phyloP scores from a whole-genome alignment of 768 basidiomycete genomes.

The Butyriboletus loyo region DNA sequence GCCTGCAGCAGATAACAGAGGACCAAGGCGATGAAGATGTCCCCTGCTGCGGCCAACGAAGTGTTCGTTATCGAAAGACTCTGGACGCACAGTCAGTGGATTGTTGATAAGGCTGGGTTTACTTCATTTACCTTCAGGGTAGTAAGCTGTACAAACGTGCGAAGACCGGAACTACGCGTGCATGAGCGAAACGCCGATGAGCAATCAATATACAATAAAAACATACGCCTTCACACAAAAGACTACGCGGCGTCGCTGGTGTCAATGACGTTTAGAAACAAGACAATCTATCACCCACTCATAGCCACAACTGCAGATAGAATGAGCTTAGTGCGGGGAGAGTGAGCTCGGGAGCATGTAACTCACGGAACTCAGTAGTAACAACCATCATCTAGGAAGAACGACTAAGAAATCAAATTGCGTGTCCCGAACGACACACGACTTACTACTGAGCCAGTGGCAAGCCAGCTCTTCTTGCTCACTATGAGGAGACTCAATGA shows the following conservation, averaged over 20 bases:
- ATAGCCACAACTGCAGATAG: constrained; percentile 26
- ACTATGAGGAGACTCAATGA: constrained; percentile 32
- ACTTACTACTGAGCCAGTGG: constrained; percentile 32
- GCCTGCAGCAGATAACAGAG: no score
- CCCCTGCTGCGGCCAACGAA: constrained; percentile 44
- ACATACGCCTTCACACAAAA: constrained; percentile 37
- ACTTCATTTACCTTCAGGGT: constrained; percentile 39
- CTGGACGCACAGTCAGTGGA: constrained; percentile 5
- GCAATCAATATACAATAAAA: neutral
- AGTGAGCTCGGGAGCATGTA: no score
- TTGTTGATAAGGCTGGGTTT: neutral
- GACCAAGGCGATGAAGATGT: constrained; percentile 52
- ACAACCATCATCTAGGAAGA: constrained; percentile 29
- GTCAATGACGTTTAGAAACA: constrained; percentile 1
- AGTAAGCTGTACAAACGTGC: constrained; percentile 36
- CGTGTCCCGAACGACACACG: no score
- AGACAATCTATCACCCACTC: constrained; percentile 23
- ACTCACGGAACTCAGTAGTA: constrained; percentile 37
- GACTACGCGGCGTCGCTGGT: constrained; percentile 22
- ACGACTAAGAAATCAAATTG: neutral
- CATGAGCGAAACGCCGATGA: constrained; percentile 1
- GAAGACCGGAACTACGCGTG: constrained; percentile 33
- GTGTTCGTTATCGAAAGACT: constrained; percentile 50
- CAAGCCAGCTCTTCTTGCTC: constrained; percentile 43
- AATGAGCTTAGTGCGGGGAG: neutral